These are phyloP conservation scores for Elongisporangium undulatum DNA, from an alignment of 352 stramenopile species.

Conservation along the genomic window DNA sequence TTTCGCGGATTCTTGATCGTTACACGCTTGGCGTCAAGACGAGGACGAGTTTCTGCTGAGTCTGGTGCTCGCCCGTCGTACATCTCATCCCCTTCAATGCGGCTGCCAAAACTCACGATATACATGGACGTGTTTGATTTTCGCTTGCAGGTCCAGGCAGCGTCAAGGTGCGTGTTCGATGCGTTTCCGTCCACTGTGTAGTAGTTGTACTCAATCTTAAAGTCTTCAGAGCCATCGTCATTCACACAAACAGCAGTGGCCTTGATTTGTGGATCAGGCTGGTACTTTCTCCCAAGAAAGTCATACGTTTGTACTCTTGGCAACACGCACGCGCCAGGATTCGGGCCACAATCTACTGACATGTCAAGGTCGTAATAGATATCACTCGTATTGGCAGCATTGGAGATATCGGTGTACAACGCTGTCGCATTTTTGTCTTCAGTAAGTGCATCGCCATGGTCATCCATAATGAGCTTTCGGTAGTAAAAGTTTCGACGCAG, in stretches of 20 bases:
- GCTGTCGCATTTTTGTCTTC: conserved; percentile 3
- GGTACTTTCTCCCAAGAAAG: conserved; percentile 14
- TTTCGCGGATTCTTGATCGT: conserved; percentile 24
- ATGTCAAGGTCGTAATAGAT: conserved; percentile 10
- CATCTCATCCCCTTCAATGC: conserved; percentile 32
- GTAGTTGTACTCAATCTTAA: conserved; percentile 26
- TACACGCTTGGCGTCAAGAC: conserved; percentile 13
- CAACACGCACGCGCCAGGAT: conserved; percentile 15
- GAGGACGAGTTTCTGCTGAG: conserved; percentile 5
- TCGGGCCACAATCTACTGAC: conserved; percentile 16
- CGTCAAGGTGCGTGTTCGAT: neutral
- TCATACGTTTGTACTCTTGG: conserved; percentile 7
- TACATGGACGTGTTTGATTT: conserved; percentile 36
- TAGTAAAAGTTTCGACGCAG: conserved; percentile 15
- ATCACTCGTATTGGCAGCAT: conserved; percentile 1
- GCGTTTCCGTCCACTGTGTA: neutral
- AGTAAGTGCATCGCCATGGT: conserved; percentile 5
- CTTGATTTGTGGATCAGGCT: conserved; percentile 28
- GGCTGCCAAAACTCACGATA: conserved; percentile 35
- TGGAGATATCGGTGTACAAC: conserved; percentile 11
- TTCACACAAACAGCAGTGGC: conserved; percentile 30
- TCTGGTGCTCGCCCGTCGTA: conserved; percentile 1
- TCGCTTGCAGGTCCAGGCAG: conserved; percentile 12
- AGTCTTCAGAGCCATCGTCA: conserved; percentile 18
- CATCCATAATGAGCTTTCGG: conserved; percentile 6